These are phyloP conservation scores for Fraxinus albicans DNA, from an alignment of 305 asterid species.

Conservation along the genomic window DNA sequence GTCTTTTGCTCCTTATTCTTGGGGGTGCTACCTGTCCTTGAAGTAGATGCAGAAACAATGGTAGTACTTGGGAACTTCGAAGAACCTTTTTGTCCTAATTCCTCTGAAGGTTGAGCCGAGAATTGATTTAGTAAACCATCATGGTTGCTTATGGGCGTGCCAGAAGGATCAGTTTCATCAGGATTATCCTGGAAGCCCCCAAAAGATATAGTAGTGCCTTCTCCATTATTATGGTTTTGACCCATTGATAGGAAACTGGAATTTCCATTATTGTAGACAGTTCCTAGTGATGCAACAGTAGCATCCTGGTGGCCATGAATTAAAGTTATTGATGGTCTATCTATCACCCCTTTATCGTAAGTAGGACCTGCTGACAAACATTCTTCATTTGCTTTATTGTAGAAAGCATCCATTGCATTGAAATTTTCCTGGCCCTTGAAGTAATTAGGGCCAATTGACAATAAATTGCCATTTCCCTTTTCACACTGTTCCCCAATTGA, in stretches of 20 bases:
- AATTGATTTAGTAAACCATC: constrained; percentile 42
- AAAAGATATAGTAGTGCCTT: constrained; percentile 50
- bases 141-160: constrained; percentile 36
- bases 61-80: constrained; percentile 28
- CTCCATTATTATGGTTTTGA: constrained; percentile 34
- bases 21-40: constrained; percentile 28
- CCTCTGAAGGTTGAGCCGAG: constrained; percentile 33
- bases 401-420: constrained; percentile 33
- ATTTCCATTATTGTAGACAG: constrained; percentile 34
- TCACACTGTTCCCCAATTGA: constrained; percentile 33
- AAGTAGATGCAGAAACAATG: constrained; percentile 34
- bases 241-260: constrained; percentile 40
- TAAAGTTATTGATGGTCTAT: constrained; percentile 9
- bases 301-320: constrained; percentile 34
- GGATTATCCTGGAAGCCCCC: constrained; percentile 44
- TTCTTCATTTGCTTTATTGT: constrained; percentile 32
- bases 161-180: constrained; percentile 38
- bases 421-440: constrained; percentile 38
- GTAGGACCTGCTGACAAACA: constrained; percentile 30
- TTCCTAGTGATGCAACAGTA: constrained; percentile 27
- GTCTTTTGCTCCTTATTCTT: constrained; percentile 48
- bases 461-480: constrained; percentile 34
- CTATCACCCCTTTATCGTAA: constrained; percentile 35
- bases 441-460: constrained; percentile 34
- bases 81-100: constrained; percentile 28